Base-by-base conservation (phyloP, 2,329 filamentous ascomycete genomes). In the Ophiosphaerella herpotricha region DNA sequence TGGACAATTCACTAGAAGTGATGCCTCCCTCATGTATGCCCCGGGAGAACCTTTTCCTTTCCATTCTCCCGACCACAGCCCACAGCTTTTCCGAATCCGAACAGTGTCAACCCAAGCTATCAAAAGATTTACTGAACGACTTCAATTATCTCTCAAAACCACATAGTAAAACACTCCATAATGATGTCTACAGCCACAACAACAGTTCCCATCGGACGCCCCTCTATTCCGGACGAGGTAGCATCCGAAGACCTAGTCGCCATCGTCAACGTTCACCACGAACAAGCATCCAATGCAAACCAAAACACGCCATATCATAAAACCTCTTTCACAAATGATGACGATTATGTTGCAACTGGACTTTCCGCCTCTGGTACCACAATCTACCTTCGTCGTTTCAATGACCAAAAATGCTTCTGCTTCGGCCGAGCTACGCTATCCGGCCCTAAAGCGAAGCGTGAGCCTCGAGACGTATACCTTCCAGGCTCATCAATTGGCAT, bases 391-490 rank as follows among this genome's bases (percentile, higher is more conserved):
- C 46, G 39, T n/a, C 43, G 39, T 2, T 7, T 46, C 9, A 36
- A 16, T 12, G 46, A 23, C 9, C 37, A 43, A n/a, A 34, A 43
- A 12, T 48, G 33, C 12, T 61, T 51, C 35, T 44, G 18, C 13
- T 48, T 61, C 11, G 55, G 60, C 2, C 44, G 50, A 29, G 14
- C 21, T 5, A 41, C 39, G 14, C 43, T 14, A 8, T 11, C 26
- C 12, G 41, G 40, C 31, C 26, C 29, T 14, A 16, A 18, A 14
- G 16, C n/a, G 18, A 4, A 6, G 12, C 40, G 29, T 11, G 14
- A 21, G n/a, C 32, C 23, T 7, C 45, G 43, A 8, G 57, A 62
- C 37, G 57, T 62, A n/a, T 60, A 52, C 32, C 21, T 62, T 6
- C 55, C 59, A 26, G 45, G 41, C 3, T 31, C 38, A n/a, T 21